phyloP scores from a whole-genome alignment of 192 early-diverging fungal species.

The Backusella tarrabulga region DNA sequence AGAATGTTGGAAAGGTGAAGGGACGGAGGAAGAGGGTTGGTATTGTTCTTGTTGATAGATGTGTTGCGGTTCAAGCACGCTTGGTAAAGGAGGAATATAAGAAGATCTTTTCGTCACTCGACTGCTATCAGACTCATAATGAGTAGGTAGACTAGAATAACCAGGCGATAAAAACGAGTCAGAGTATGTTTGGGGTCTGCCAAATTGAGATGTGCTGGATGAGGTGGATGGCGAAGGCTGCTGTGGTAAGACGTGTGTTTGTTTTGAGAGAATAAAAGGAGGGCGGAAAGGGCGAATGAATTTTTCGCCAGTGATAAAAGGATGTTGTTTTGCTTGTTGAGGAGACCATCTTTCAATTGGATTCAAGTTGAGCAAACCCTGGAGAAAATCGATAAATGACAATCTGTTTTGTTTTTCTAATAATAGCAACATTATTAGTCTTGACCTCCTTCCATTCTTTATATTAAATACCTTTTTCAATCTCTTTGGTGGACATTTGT shows the following conservation, averaged over 20 bases:
- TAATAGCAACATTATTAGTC: neutral
- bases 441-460: neutral
- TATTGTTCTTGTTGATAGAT: neutral
- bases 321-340: slow-evolving; percentile 90
- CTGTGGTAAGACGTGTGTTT: neutral
- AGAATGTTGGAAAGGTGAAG: neutral
- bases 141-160: slow-evolving; percentile 20
- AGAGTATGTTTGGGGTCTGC: neutral
- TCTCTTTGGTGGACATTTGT: slow-evolving; percentile 54
- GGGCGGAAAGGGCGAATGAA: slow-evolving; percentile 72
- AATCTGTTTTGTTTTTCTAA: slow-evolving; percentile 71
- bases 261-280: slow-evolving; percentile 18
- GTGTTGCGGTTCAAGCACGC: slow-evolving; percentile 13
- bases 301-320: slow-evolving; percentile 91
- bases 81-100: slow-evolving; percentile 14
- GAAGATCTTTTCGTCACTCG: neutral
- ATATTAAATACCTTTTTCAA: slow-evolving; percentile 67
- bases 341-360: slow-evolving; percentile 95
- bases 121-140: neutral
- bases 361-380: slow-evolving; percentile 87
- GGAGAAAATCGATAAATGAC: slow-evolving; percentile 89
- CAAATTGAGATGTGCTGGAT: neutral
- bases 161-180: slow-evolving; percentile 11
- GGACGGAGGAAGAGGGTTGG: neutral
- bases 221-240: neutral